Percentiles rank a stretch among this genome's conserved stretches.
Evolutionary conservation across 495 filamentous ascomycete species (phyloP).

Genomic region (Neurospora hispaniola): DNA sequence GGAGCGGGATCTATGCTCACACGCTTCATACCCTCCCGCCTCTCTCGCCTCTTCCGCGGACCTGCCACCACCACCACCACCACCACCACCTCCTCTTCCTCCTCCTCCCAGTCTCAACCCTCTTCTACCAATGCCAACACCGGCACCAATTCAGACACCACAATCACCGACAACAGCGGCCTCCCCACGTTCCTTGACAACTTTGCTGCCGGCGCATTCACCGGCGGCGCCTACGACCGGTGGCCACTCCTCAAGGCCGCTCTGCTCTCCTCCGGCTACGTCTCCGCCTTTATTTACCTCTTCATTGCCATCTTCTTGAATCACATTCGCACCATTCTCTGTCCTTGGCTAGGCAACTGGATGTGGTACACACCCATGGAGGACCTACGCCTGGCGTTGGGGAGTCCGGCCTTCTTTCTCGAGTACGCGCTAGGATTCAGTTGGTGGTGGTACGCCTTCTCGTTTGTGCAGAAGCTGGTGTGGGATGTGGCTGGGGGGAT

Average conservation of each 20-base stretch:
- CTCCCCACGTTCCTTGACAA: slow-evolving; percentile 3
- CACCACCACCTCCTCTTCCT: background rate
- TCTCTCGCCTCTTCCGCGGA: background rate
- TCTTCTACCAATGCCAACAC: background rate
- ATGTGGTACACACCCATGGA: slow-evolving; percentile 15
- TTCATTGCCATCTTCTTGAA: slow-evolving; percentile 11
- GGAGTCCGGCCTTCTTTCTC: slow-evolving; percentile 17
- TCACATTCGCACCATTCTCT: slow-evolving; percentile 15
- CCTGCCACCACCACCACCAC: too few species aligned
- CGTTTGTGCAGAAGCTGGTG: slow-evolving; percentile 1
- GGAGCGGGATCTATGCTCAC: background rate
- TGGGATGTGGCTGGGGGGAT: background rate
- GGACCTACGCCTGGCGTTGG: slow-evolving; percentile 12
- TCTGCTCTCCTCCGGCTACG: slow-evolving; percentile 7
- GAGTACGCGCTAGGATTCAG: slow-evolving; percentile 2
- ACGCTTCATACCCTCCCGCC: background rate
- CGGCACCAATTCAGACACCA: background rate
- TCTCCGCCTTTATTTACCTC: slow-evolving; percentile 1
- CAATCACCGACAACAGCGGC: background rate
- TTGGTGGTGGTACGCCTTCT: background rate
- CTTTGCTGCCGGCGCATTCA: slow-evolving; percentile 4
- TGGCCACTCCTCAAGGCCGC: slow-evolving; percentile 4
- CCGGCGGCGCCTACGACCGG: background rate
- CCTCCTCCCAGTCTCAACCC: background rate
- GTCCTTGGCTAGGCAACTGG: slow-evolving; percentile 8